Conservation (phyloP, 352 stramenopile genomes). For the Phytopythium ostracodes region DNA sequence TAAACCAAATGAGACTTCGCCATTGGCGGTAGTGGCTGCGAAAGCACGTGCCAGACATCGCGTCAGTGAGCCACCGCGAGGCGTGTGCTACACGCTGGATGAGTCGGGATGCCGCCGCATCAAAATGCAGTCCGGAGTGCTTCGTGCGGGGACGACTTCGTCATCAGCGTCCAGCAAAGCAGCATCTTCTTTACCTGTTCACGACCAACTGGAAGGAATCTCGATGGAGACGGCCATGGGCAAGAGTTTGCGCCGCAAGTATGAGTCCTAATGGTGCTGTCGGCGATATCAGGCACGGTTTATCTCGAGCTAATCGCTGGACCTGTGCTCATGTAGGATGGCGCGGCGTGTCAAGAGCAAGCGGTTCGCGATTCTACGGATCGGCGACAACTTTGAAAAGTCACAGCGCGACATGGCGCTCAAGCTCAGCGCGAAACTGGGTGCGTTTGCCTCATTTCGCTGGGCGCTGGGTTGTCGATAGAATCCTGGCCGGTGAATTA, state of each 20-base stretch:
- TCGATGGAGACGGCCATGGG: slow-evolving; percentile 54
- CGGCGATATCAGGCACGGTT: neutral
- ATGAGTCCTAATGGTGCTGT: neutral
- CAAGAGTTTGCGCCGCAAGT: slow-evolving; percentile 60
- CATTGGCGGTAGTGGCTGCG: neutral
- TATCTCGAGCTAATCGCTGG: neutral
- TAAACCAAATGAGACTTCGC: neutral
- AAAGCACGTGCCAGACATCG: neutral
- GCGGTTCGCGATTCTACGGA: slow-evolving; percentile 32
- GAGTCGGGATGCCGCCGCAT: slow-evolving; percentile 52
- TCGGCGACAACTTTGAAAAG: slow-evolving; percentile 45
- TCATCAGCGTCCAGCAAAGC: neutral
- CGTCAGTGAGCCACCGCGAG: slow-evolving; percentile 24
- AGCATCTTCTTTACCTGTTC: neutral
- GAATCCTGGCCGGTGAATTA: too few relatives aligned
- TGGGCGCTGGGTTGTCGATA: neutral
- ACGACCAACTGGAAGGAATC: slow-evolving; percentile 30
- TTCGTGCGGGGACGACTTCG: neutral
- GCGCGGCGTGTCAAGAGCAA: slow-evolving; percentile 49
- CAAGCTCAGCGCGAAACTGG: slow-evolving; percentile 51
- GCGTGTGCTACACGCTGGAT: slow-evolving; percentile 76
- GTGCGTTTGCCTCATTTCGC: slow-evolving; percentile 15
- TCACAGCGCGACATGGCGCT: slow-evolving; percentile 30
- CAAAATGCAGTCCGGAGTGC: slow-evolving; percentile 55
- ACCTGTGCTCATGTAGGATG: slow-evolving; percentile 26